A percentile compares a stretch with the other conserved stretches of the same genome.
Evolutionary conservation across 2,329 filamentous ascomycete genomes (phyloP).

Genomic region (Fusarium humuli): DNA sequence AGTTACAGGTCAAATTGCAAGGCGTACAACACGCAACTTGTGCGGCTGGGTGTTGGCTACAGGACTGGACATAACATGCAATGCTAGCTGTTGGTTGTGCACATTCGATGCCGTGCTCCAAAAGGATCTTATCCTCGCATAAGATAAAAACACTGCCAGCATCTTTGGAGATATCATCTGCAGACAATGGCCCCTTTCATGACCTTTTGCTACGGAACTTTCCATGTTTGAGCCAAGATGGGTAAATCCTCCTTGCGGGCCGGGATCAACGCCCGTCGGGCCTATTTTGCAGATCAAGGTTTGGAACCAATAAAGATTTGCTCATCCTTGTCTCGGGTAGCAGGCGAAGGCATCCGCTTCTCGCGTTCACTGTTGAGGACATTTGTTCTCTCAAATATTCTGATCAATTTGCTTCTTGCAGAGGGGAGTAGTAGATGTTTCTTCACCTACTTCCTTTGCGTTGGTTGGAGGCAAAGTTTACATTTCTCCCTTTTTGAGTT

Average conservation of each 20-base stretch:
- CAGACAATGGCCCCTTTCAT: not conserved
- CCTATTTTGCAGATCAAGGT: not conserved
- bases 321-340: constrained; percentile 4
- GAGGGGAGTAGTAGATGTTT: not conserved
- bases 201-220: not conserved
- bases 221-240: not conserved
- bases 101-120: not conserved
- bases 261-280: constrained; percentile 7
- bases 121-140: not conserved
- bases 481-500: not conserved
- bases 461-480: not conserved
- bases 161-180: not conserved
- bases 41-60: not conserved
- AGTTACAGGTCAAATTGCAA: not conserved
- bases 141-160: not conserved
- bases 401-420: not conserved
- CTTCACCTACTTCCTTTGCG: not conserved
- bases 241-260: constrained; percentile 1
- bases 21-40: not conserved
- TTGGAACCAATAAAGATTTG: not conserved
- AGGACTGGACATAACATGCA: not conserved
- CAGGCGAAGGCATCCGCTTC: not conserved
- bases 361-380: not conserved
- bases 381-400: not conserved
- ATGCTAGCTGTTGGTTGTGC: too few species aligned